These are phyloP conservation scores for Penicillium sp. DNA, from an alignment of 2,329 filamentous ascomycete species.

Conservation along the genomic window DNA sequence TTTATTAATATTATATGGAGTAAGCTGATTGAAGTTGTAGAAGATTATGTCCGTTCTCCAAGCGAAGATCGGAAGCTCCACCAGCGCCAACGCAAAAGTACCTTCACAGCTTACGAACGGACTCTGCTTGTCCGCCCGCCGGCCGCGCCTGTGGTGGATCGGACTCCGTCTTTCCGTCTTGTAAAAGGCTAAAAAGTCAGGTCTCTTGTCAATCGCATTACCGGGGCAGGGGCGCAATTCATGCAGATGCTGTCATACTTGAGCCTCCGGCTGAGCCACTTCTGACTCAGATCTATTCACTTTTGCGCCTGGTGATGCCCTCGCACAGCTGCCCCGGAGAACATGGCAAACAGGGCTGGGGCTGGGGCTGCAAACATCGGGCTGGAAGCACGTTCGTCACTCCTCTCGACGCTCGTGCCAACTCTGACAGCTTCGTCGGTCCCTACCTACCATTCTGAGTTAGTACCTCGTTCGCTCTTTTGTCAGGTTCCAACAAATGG, in stretches of 20 bases:
- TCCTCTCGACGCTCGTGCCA: not conserved
- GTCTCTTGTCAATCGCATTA: not conserved
- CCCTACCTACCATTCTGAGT: not conserved
- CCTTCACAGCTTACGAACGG: not conserved
- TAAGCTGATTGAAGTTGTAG: not conserved
- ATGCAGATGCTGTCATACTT: not conserved
- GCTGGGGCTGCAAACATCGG: not conserved
- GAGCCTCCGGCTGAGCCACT: not conserved
- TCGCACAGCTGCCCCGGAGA: not conserved
- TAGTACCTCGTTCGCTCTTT: not conserved
- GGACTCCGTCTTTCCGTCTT: not conserved
- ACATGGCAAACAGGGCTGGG: not conserved
- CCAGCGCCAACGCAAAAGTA: not conserved
- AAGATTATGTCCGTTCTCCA: not conserved
- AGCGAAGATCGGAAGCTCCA: not conserved
- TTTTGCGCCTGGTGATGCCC: not conserved
- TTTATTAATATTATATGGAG: not conserved
- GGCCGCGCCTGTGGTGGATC: not conserved
- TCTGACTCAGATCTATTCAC: not conserved
- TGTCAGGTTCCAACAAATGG: not conserved
- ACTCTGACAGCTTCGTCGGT: not conserved
- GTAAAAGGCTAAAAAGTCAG: not conserved
- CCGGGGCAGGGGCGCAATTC: not conserved
- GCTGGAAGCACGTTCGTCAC: not conserved
- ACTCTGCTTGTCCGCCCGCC: not conserved